Evolutionary conservation across 148 eudicot genomes (phyloP), one percentile per base, ranked within the genome.

Genomic region (Diospyros lotus): DNA sequence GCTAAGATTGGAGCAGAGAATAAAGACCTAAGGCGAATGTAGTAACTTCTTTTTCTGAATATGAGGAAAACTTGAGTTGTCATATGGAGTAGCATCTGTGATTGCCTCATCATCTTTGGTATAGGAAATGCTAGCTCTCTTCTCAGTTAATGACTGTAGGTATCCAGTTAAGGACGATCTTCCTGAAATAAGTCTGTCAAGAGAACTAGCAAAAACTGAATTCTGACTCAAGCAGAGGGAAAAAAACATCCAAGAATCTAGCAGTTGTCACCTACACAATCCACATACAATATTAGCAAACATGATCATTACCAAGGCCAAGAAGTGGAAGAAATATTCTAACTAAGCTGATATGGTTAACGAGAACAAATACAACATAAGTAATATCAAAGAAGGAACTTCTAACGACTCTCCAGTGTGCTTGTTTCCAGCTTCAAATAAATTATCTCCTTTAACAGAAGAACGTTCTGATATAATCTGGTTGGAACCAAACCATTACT

Each of bases 161-260:
- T 89, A 94, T 48, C 98, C 97, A 38, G 80, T 82, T 55, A 90
- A 76, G 54, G 91, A 76, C 62, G 87, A 81, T 75, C 85, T 90
- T 69, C 84, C 84, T 51, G 75, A 74, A 76, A 82, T 80, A 79
- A 86, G 82, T 61, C 86, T 92, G 77, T 87, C 91, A 55, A 94
- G 90, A 74, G 97, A 90, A 69, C 97, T 96, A 68, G 93, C 79
- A 86, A 82, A 92, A 67, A 78, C 95, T 81, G 96, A 90, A 84
- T 92, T 92, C 80, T 92, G 96, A 75, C 96, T 84, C 79, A 94
- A 82, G 81, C 98, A 94, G 72, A 87, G 77, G 77, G 68, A 88
- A 80, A 81, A 92, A 85, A 62, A 84, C 86, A 77, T 94, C 98
- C 85, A 94, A 83, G 75, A 94, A 85, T 71, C 82, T 82, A 54